Evolutionary conservation across 2,329 filamentous ascomycete genomes (phyloP).

Genomic region (Phialemonium atrogriseum): DNA sequence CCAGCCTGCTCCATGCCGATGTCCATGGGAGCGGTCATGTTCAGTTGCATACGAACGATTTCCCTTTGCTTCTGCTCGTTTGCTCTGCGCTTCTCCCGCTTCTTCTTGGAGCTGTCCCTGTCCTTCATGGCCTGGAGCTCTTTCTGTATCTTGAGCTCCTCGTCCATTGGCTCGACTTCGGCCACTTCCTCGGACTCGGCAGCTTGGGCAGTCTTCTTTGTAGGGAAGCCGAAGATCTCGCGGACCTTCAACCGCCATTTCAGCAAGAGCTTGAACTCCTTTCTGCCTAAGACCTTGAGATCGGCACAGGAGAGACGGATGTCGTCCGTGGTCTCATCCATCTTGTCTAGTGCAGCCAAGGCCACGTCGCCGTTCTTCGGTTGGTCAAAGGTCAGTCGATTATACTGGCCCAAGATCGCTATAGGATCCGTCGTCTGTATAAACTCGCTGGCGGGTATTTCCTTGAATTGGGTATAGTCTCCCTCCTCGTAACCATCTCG

Average conservation of each 20-base stretch:
- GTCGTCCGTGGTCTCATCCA: slow-evolving; percentile 80
- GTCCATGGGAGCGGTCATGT: slow-evolving; percentile 93
- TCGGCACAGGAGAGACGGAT: slow-evolving; percentile 72
- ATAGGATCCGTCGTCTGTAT: slow-evolving; percentile 92
- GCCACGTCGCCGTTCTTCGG: slow-evolving; percentile 76
- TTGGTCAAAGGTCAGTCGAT: slow-evolving; percentile 77
- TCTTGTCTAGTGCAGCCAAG: slow-evolving; percentile 72
- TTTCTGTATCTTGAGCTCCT: slow-evolving; percentile 83
- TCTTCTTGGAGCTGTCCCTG: slow-evolving; percentile 65
- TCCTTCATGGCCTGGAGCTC: slow-evolving; percentile 79
- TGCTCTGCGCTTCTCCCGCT: slow-evolving; percentile 74
- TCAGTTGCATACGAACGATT: slow-evolving; percentile 91
- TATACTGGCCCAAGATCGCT: slow-evolving; percentile 77
- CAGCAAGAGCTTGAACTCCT: slow-evolving; percentile 85
- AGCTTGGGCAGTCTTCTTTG: slow-evolving; percentile 56
- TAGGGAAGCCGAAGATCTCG: slow-evolving; percentile 80
- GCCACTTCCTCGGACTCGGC: slow-evolving; percentile 61
- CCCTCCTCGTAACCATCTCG: slow-evolving; percentile 96
- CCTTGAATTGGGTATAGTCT: slow-evolving; percentile 87
- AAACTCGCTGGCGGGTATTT: slow-evolving; percentile 81
- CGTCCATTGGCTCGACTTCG: slow-evolving; percentile 84
- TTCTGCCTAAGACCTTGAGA: slow-evolving; percentile 82
- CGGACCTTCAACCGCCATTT: slow-evolving; percentile 85
- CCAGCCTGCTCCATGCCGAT: slow-evolving; percentile 86
- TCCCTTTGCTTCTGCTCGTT: slow-evolving; percentile 95